Evolutionary conservation across 2,329 filamentous ascomycete genomes (phyloP).

Genomic region (Magnaporthales sp.): DNA sequence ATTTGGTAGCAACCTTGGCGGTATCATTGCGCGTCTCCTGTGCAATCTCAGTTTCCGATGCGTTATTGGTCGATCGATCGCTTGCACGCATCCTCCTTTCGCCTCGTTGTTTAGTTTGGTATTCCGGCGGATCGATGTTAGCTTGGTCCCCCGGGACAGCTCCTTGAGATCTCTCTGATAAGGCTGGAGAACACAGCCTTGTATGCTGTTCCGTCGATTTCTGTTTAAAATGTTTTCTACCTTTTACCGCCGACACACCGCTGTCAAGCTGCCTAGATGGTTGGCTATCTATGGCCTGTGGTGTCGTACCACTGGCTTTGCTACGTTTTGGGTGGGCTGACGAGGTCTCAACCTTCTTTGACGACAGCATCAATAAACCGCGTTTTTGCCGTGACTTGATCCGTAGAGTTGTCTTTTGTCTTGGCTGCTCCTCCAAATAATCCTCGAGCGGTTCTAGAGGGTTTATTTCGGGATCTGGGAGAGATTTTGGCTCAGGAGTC

Average conservation of each 20-base stretch:
- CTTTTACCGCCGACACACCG: neutral
- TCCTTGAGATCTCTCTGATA: neutral
- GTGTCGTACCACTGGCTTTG: neutral
- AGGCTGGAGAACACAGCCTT: neutral
- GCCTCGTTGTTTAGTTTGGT: neutral
- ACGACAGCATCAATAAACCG: slow-evolving; percentile 31
- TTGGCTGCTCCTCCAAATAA: neutral
- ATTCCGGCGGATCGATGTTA: neutral
- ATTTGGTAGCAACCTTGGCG: neutral
- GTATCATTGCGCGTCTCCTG: neutral
- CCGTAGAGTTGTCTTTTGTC: slow-evolving; percentile 34
- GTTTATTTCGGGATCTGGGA: neutral
- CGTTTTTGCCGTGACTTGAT: slow-evolving; percentile 34
- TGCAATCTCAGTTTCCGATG: neutral
- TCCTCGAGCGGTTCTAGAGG: neutral
- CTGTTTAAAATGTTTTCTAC: neutral
- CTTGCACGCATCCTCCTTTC: neutral
- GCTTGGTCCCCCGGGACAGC: neutral
- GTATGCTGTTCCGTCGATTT: neutral
- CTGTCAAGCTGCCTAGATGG: neutral
- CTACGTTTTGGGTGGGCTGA: neutral
- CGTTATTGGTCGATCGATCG: neutral
- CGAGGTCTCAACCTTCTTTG: neutral
- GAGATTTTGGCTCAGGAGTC: neutral
- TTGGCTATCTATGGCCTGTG: neutral